Base-by-base conservation (phyloP, 257 asterid genomes). In the Striga asiatica region DNA sequence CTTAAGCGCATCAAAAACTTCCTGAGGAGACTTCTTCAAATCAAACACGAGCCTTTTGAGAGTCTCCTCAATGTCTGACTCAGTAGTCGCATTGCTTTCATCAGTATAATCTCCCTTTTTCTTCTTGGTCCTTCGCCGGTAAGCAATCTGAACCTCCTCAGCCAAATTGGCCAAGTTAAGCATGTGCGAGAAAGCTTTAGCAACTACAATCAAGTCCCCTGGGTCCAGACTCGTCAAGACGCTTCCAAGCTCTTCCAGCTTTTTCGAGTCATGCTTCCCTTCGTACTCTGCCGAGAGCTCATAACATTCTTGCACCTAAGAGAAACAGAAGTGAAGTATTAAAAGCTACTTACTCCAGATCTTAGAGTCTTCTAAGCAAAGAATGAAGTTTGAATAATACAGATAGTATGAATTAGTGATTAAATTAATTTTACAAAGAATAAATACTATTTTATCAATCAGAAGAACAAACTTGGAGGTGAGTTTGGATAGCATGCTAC, bases 151-250 rank as follows among this genome's bases (percentile, higher is more conserved):
- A 46, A 74, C 79, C 66, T 69, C 70, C 73, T 74, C 79, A 32
- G 79, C 79, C 67, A 74, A 60, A 59, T 74, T 69, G 34, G 76
- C 75, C 64, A 74, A 69, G 76, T 29, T 74, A 56, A 74, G 79
- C 79, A 74, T 74, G 57, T 74, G 69, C 14, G 79, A 65, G 50
- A 74, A 74, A 7, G 79, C 72, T 50, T 74, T 74, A 1, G 79
- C 73, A 22, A 74, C 45, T 11, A 74, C 75, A 21, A 74, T 74
- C 2, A 76, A 74, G 28, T 74, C 79, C 8, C 79, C 76, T 1
- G 79, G 70, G 61, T 74, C 75, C 66, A 68, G 66, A 47, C 73
- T 74, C 2, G 72, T 74, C 56, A 69, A 46, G 12, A 69, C 67
- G 25, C 45, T 66, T 19, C 79, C 79, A 0, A 74, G 71, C 64